phyloP scores from a whole-genome alignment of 331 rosid genomes.

The Acacia pycnantha region DNA sequence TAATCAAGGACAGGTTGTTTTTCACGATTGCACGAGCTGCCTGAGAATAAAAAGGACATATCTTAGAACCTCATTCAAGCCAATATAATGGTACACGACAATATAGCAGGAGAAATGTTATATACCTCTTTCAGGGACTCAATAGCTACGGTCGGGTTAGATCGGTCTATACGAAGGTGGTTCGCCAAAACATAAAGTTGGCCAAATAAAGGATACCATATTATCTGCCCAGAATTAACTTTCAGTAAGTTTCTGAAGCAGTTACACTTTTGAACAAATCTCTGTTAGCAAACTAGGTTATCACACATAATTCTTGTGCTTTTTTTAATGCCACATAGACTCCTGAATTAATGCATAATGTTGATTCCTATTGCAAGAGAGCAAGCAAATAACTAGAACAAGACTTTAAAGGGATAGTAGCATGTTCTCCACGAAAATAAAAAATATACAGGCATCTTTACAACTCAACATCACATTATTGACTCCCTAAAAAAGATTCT shows the following conservation, averaged over 20 bases:
- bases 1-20: constrained; percentile 41
- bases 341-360: background rate
- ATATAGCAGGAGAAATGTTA: background rate
- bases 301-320: background rate
- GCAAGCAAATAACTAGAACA: background rate
- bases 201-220: constrained; percentile 71
- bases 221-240: constrained; percentile 43
- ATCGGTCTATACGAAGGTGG: constrained; percentile 74
- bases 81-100: background rate
- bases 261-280: background rate
- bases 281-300: constrained; percentile 4
- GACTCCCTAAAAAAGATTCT: background rate
- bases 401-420: background rate
- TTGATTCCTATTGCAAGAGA: background rate
- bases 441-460: background rate
- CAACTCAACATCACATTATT: background rate
- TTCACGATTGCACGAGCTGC: constrained; percentile 37
- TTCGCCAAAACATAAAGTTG: constrained; percentile 66
- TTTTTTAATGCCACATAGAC: constrained; percentile 9
- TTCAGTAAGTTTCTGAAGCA: constrained; percentile 4
- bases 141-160: constrained; percentile 52
- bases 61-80: background rate
- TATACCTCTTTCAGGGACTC: constrained; percentile 56
- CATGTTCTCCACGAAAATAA: background rate
- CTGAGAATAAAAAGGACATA: constrained; percentile 21